Evolutionary conservation across 2,329 filamentous ascomycete genomes (phyloP).

Genomic region (Fusarium proliferatum): DNA sequence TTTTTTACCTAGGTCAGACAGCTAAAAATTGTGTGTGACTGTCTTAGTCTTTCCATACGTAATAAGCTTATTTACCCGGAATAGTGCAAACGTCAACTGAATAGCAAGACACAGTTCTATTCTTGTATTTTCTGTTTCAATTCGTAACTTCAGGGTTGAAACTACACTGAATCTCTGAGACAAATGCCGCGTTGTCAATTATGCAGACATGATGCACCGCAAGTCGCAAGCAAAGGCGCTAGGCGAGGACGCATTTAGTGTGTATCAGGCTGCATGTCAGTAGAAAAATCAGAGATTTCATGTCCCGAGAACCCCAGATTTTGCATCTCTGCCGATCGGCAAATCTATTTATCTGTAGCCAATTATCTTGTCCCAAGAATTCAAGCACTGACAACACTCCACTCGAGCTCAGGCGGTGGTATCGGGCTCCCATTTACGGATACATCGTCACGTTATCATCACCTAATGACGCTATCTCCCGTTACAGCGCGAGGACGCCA

Average conservation of each 20-base stretch:
- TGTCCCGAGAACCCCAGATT: conserved; percentile 8
- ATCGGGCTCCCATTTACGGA: conserved; percentile 15
- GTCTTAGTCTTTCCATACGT: neutral
- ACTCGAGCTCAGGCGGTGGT: conserved; percentile 21
- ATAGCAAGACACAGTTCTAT: neutral
- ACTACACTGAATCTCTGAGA: neutral
- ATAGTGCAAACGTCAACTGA: neutral
- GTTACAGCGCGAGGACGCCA: conserved; percentile 12
- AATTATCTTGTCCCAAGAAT: conserved; percentile 3
- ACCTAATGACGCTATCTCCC: conserved; percentile 36
- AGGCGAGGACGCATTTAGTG: neutral
- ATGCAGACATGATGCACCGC: neutral
- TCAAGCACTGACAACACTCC: conserved; percentile 2
- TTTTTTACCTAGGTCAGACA: neutral
- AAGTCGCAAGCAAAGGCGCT: neutral
- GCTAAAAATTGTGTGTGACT: neutral
- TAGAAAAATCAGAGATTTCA: neutral
- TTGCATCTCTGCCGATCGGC: conserved; percentile 1
- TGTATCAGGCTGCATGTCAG: neutral
- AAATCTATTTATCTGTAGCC: conserved; percentile 9
- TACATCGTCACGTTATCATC: conserved; percentile 31
- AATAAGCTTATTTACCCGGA: neutral
- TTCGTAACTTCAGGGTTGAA: neutral
- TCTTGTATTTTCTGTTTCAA: neutral
- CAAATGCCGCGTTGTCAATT: neutral